Evolutionary conservation across 2,329 filamentous ascomycete species (phyloP), one percentile per base, ranked within the genome.

Genomic region (Verruconis gallopava): DNA sequence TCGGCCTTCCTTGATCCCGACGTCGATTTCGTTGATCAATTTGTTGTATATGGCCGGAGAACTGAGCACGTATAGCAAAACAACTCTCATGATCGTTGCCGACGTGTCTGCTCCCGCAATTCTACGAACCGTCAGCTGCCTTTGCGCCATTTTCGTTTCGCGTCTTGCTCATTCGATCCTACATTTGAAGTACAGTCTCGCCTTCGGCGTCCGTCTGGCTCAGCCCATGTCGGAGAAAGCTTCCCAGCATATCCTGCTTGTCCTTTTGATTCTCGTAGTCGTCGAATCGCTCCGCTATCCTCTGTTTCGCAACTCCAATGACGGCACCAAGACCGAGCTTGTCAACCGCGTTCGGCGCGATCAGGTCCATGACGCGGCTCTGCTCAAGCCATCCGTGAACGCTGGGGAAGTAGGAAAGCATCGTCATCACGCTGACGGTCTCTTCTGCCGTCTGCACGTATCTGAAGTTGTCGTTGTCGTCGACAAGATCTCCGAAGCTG

Each of bases 21-120:
- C 48, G 47, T 62, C 58, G 5, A 71, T 64, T 47, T 77, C 70
- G 0, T 46, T 55, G 4, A 65, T 63, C 0, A 78, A 56, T 3
- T 55, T 66, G 3, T 48, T 43, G 44, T 68, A 63, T 1, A 72
- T 63, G 1, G 57, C 58, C 0, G 68, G 67, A 18, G 63, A 67
- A n/a, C 65, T 70, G 17, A 68, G 63, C 43, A 77, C 52, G 50
- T 71, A 64, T 17, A 76, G 62, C 42, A 77, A 47, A 1, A 66
- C 72, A 28, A 66, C 60, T 2, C 73, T 66, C 6, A 78, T 64
- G 2, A 65, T 65, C 0, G 69, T 72, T 0, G 74, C 71, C 0
- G 72, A 73, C 1, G 71, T 75, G 46, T 77, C 73, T 0, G 71
- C 71, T 3, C 73, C 74, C 3, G 72, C 73, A 4, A 73, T 59